Evolutionary conservation across 805 yeast species (phyloP), one percentile per base, ranked within the genome.

Genomic region (Metschnikowia continentalis): DNA sequence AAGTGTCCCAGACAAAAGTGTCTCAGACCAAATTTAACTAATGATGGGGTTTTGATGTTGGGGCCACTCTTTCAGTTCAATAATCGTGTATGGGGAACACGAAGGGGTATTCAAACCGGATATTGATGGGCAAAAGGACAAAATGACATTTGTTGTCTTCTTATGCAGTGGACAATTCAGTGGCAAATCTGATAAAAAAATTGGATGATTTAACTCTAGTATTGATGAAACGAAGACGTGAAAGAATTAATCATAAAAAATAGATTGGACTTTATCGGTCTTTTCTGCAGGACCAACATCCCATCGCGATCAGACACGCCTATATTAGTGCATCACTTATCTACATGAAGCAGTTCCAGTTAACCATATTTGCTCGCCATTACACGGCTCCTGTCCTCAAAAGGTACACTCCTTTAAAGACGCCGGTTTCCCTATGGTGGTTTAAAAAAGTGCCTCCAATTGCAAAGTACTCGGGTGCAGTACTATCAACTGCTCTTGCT

Each of bases 361-460:
- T 23, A 7, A 8, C 17, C 15, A 14, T 22, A 8, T 23, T 23
- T 23, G 15, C 15, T 14, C 37, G 46, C n/a, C 15, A 35, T 2
- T 46, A 49, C 41, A 39, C 59, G n/a, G 54, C 52, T 2, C 74
- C 74, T 3, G 75, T 74, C 39, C 52, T 69, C 33, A 69, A 70
- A 33, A 60, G 71, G 6, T 74, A 65, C 51, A 42, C 49, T 2
- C 62, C 71, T 3, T 58, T 61, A 38, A 55, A 53, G 40, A 58
- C 64, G 11, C 69, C 67, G 0, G 20, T 62, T 2, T 51, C 60
- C 22, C 43, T 62, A 15, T 48, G 60, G 44, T 70, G 74, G 70
- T 53, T 62, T 48, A 57, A 60, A 3, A 53, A 50, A 20, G 60
- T 70, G 5, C 68, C 74, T 0, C 23, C 57, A 2, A 55, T 55